Base-by-base conservation (phyloP, 2,329 filamentous ascomycete genomes). In the Xylaria sp. region DNA sequence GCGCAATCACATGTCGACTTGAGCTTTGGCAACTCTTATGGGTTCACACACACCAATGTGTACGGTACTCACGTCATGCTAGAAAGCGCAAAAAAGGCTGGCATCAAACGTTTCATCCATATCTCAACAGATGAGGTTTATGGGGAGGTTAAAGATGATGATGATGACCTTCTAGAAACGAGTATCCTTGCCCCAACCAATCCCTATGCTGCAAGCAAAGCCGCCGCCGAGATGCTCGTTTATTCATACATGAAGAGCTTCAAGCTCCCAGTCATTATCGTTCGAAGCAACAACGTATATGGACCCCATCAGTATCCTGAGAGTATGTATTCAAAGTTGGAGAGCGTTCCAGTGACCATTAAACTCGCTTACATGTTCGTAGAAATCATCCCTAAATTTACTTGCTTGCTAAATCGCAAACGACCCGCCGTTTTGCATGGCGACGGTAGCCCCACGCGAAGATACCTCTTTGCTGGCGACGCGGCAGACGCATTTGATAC, bases 311-410 rank as follows among this genome's bases (percentile, higher is more conserved):
- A 95, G 77, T 94, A 90, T 77, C 92, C 92, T 0, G 92, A 94
- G 81, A 94, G 92, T 94, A 80, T 79, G 90, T 79, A 3, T 50
- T 27, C 20, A 17, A 50, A 3, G 15, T 17, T 22, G 60, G 13
- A 7, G 44, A 45, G 45, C 50, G 33, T 38, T 27, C 9, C 33
- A 17, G 25, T 44, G 17, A 39, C 36, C 7, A 25, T 22, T 53
- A 51, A 47, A 25, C 33, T 45, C 2, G 53, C 65, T 75, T 57
- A 69, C 49, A 22, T n/a, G 6, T 31, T 20, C 29, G 22, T 76
- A 93, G 91, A 95, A 82, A 92, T 95, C 69, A 95, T 95, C 61
- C 91, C 92, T 33, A 94, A 94, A 76, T 95, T 95, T 79, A 89
- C 87, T 58, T 92, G 89, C 76, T 83, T 94, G 31, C 83, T 94